Evolutionary conservation across 805 yeast genomes (phyloP).

Genomic region (Lipomyces japonicus): DNA sequence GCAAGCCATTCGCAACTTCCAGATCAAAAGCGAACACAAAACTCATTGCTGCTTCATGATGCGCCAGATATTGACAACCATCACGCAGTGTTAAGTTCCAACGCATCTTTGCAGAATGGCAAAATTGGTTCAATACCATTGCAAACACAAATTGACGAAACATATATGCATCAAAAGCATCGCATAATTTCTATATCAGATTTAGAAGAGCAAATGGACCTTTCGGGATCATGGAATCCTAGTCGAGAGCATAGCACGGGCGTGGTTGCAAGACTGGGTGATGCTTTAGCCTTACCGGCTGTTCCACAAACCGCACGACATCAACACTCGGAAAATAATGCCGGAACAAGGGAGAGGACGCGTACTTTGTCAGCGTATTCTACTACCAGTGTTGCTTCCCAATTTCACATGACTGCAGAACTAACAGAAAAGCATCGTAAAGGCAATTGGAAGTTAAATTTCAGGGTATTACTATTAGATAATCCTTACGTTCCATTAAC

Average conservation of each 20-base stretch:
- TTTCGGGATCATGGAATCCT: constrained; percentile 25
- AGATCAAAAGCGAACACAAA: constrained; percentile 8
- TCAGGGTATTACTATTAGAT: constrained; percentile 57
- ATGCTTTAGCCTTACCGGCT: constrained; percentile 7
- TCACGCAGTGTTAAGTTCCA: too few species aligned
- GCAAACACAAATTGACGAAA: not conserved
- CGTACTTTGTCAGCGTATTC: not conserved
- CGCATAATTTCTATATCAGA: constrained; percentile 14
- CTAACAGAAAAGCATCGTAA: constrained; percentile 10
- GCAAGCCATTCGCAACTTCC: constrained; percentile 13
- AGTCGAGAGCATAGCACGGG: constrained; percentile 9
- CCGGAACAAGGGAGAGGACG: not conserved
- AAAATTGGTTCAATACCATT: too few species aligned
- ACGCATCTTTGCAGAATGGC: too few species aligned
- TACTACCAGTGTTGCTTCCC: constrained; percentile 10
- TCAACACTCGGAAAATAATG: not conserved
- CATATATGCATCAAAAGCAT: constrained; percentile 6
- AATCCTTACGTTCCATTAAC: constrained; percentile 80
- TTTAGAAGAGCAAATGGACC: constrained; percentile 27
- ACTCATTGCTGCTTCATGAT: too few species aligned
- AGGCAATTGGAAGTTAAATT: constrained; percentile 50
- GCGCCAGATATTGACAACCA: too few species aligned
- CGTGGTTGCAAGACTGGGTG: not conserved
- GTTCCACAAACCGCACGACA: constrained; percentile 7
- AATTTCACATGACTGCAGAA: constrained; percentile 26